Conservation (phyloP, 1,139 yeast genomes). For the Nakaseomyces bracarensis region DNA sequence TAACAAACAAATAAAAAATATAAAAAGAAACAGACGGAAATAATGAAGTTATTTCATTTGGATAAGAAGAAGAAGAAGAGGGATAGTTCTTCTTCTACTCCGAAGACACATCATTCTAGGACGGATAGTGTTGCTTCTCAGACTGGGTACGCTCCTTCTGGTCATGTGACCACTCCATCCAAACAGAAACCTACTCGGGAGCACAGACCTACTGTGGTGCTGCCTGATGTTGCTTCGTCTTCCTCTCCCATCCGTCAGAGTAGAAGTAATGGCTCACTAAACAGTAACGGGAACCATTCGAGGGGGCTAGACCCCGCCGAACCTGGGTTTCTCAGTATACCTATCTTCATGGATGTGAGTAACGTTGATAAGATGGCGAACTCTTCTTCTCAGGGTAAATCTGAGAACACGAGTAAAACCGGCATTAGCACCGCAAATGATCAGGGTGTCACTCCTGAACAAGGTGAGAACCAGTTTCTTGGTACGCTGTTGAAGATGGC, state of each 20-base stretch:
- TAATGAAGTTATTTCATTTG: conserved; percentile 2
- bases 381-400: not conserved
- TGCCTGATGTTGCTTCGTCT: not conserved
- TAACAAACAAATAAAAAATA: no score
- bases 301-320: conserved; percentile 4
- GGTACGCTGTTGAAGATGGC: conserved; percentile 2
- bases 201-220: conserved; percentile 1
- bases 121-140: conserved; percentile 1
- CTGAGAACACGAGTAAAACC: not conserved
- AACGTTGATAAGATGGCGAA: not conserved
- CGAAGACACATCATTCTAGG: not conserved
- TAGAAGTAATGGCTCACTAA: not conserved
- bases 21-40: not conserved
- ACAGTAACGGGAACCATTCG: conserved; percentile 5
- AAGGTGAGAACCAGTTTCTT: not conserved
- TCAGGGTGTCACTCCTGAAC: not conserved
- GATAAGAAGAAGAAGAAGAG: conserved; percentile 6
- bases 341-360: conserved; percentile 6
- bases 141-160: conserved; percentile 2
- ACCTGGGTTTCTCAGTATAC: conserved; percentile 6
- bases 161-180: not conserved
- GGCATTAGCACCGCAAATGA: not conserved
- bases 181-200: no score
- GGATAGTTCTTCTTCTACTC: not conserved
- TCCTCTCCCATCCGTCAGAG: not conserved